Conservation (phyloP, 2,329 filamentous ascomycete species). For the Talaromyces sp. region DNA sequence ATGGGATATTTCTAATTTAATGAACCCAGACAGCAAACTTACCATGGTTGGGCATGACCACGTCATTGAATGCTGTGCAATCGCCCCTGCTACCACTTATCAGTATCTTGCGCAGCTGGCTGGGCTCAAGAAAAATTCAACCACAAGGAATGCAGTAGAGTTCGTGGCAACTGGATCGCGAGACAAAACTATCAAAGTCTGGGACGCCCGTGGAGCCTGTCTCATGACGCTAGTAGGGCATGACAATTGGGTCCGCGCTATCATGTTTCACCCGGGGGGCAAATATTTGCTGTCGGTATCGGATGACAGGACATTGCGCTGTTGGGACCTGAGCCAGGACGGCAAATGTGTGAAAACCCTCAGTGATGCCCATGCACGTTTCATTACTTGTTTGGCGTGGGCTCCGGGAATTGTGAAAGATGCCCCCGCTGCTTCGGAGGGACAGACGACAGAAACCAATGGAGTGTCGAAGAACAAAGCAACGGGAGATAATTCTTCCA, state of each 20-base stretch:
- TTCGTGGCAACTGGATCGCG: conserved; percentile 85
- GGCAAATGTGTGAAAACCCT: conserved; percentile 84
- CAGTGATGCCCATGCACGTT: conserved; percentile 72
- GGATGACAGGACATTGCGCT: conserved; percentile 88
- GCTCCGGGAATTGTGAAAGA: conserved; percentile 71
- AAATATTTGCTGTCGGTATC: conserved; percentile 82
- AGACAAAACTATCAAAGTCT: conserved; percentile 86
- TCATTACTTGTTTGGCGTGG: conserved; percentile 84
- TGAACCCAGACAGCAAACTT: conserved; percentile 62
- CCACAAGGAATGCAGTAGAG: conserved; percentile 64
- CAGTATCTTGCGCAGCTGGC: conserved; percentile 71
- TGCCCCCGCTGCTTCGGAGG: conserved; percentile 9
- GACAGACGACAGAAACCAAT: conserved; percentile 41
- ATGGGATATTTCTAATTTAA: conserved; percentile 70
- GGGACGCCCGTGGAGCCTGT: conserved; percentile 78
- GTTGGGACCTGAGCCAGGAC: conserved; percentile 90
- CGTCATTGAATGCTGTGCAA: conserved; percentile 76
- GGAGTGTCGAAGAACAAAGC: conserved; percentile 48
- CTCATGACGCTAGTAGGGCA: conserved; percentile 83
- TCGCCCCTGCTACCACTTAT: conserved; percentile 78
- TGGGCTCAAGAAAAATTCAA: conserved; percentile 76
- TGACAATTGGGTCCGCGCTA: conserved; percentile 85
- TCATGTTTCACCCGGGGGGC: conserved; percentile 87
- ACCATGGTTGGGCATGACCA: conserved; percentile 85
- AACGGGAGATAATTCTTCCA: conserved; percentile 35